Percentiles rank a stretch among this genome's conserved stretches.
Conservation (phyloP, 371 early-diverging fungal species). For the Syncephalastrum sp. region DNA sequence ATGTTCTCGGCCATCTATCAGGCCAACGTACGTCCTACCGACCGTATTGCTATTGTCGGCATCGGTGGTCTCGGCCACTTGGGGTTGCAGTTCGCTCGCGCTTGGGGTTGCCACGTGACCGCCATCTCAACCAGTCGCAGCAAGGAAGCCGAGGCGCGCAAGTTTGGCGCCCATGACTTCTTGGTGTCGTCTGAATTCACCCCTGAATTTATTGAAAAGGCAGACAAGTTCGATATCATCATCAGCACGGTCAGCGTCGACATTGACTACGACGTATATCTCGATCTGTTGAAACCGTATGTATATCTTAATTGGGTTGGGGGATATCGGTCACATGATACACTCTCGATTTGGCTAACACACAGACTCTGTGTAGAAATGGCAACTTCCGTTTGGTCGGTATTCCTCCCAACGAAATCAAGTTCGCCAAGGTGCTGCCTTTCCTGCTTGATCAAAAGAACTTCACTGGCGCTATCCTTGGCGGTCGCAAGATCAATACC, state of each 20-base stretch:
- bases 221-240: constrained; percentile 47
- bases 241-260: constrained; percentile 46
- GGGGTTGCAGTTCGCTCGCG: constrained; percentile 64
- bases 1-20: constrained; percentile 55
- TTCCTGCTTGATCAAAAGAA: constrained; percentile 33
- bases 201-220: constrained; percentile 22
- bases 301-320: not conserved
- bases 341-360: constrained; percentile 2
- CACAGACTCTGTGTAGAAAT: constrained; percentile 30
- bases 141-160: constrained; percentile 64
- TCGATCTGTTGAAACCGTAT: constrained; percentile 32
- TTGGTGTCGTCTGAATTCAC: constrained; percentile 43
- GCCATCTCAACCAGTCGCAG: constrained; percentile 27
- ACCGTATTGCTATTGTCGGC: constrained; percentile 63
- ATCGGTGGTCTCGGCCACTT: constrained; percentile 73
- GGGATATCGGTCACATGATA: not conserved
- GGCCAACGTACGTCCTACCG: constrained; percentile 45
- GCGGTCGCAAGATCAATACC: constrained; percentile 38
- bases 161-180: constrained; percentile 67
- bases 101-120: constrained; percentile 57
- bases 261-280: constrained; percentile 41
- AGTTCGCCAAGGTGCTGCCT: constrained; percentile 19
- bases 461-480: constrained; percentile 43
- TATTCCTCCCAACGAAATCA: constrained; percentile 34
- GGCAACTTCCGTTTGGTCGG: constrained; percentile 57